These are phyloP conservation scores for Torulaspora maleeae DNA, from an alignment of 805 yeast species.

Conservation along the genomic window DNA sequence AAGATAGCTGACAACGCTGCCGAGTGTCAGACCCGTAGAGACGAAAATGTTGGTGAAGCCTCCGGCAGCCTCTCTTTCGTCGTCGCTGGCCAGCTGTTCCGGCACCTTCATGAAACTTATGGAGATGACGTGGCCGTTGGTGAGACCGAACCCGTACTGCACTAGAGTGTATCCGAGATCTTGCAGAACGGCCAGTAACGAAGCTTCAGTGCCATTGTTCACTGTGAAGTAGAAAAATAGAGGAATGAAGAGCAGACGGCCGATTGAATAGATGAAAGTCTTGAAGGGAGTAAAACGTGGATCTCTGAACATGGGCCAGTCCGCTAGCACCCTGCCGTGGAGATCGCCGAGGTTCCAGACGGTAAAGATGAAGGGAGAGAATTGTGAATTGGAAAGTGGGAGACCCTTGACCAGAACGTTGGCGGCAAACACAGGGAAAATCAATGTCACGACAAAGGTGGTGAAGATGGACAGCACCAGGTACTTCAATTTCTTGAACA, in stretches of 20 bases:
- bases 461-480: slow-evolving; percentile 68
- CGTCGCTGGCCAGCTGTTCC: slow-evolving; percentile 50
- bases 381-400: slow-evolving; percentile 38
- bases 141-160: slow-evolving; percentile 76
- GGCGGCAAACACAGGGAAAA: slow-evolving; percentile 87
- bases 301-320: slow-evolving; percentile 22
- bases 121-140: slow-evolving; percentile 83
- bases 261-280: slow-evolving; percentile 51
- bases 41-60: slow-evolving; percentile 83
- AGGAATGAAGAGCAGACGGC: slow-evolving; percentile 61
- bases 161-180: slow-evolving; percentile 64
- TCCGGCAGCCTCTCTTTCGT: slow-evolving; percentile 86
- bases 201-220: slow-evolving; percentile 39
- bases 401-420: slow-evolving; percentile 46
- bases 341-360: slow-evolving; percentile 91
- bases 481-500: slow-evolving; percentile 59
- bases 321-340: slow-evolving; percentile 69
- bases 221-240: slow-evolving; percentile 66
- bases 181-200: slow-evolving; percentile 37
- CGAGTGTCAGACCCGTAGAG: slow-evolving; percentile 71
- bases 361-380: slow-evolving; percentile 72
- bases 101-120: slow-evolving; percentile 76
- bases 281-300: slow-evolving; percentile 24
- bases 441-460: slow-evolving; percentile 66
- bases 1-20: slow-evolving; percentile 70